Conservation (phyloP, 129 eudicot genomes). For the Centella asiatica region DNA sequence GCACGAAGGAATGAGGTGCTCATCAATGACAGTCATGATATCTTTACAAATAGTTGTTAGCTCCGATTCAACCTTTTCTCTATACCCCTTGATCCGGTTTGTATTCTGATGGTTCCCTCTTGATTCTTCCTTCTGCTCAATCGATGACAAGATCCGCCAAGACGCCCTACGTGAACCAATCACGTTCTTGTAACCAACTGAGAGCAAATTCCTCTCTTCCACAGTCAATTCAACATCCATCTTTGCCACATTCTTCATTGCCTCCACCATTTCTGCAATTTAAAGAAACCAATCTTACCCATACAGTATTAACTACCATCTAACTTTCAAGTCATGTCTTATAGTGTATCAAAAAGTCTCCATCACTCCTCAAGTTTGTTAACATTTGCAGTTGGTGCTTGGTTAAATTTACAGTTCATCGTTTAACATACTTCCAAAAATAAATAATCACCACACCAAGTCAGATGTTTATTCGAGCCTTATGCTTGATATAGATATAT, state of each 20-base stretch:
- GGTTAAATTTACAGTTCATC: too few species aligned
- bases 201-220: constrained; percentile 48
- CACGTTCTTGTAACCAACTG: constrained; percentile 53
- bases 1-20: constrained; percentile 41
- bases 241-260: constrained; percentile 40
- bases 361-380: too few species aligned
- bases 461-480: too few species aligned
- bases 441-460: too few species aligned
- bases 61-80: constrained; percentile 42
- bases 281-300: not conserved
- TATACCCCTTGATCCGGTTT: constrained; percentile 32
- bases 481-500: too few species aligned
- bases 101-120: constrained; percentile 39
- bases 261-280: constrained; percentile 58
- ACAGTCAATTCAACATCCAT: constrained; percentile 47
- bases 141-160: constrained; percentile 42
- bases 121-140: constrained; percentile 39
- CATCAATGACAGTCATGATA: constrained; percentile 34
- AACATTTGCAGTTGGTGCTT: too few species aligned
- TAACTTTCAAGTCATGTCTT: too few species aligned
- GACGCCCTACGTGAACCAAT: constrained; percentile 45
- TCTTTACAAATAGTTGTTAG: constrained; percentile 41
- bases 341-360: too few species aligned
- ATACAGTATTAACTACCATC: too few species aligned
- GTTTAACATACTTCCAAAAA: too few species aligned